Evolutionary conservation across 306 rosid genomes (phyloP).

Genomic region (Citrullus colocynthis): DNA sequence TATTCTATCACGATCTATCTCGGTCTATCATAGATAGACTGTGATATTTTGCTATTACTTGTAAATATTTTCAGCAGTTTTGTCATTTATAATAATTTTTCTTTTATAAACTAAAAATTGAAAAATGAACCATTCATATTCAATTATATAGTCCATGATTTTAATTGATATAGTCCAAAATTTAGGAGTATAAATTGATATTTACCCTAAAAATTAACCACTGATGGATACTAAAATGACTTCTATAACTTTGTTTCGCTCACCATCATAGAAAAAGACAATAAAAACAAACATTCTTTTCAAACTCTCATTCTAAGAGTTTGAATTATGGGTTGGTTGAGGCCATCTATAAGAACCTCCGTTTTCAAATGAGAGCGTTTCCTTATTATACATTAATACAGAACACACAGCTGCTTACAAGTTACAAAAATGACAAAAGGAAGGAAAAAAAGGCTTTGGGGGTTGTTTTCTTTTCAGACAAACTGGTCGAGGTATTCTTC

Average conservation of each 20-base stretch:
- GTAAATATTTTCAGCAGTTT: no score
- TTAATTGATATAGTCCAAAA: no score
- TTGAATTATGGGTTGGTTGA: not conserved
- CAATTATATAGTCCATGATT: no score
- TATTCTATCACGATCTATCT: no score
- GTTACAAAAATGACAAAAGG: not conserved
- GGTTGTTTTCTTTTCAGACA: constrained; percentile 12
- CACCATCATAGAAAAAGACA: not conserved
- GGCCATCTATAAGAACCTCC: not conserved
- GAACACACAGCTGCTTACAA: not conserved
- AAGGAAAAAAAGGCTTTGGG: not conserved
- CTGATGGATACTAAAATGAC: no score
- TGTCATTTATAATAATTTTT: no score
- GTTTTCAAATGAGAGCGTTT: not conserved
- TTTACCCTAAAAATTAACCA: no score
- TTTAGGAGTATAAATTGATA: no score
- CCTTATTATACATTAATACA: not conserved
- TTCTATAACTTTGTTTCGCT: not conserved
- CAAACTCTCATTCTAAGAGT: not conserved
- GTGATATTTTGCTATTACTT: no score
- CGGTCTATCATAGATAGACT: no score
- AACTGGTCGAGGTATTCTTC: constrained; percentile 49
- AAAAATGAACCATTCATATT: no score
- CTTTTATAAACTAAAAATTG: no score
- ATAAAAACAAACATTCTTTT: not conserved